Evolutionary conservation across 768 basidiomycete genomes (phyloP).

Genomic region (Lepiota brunneoincarnata): DNA sequence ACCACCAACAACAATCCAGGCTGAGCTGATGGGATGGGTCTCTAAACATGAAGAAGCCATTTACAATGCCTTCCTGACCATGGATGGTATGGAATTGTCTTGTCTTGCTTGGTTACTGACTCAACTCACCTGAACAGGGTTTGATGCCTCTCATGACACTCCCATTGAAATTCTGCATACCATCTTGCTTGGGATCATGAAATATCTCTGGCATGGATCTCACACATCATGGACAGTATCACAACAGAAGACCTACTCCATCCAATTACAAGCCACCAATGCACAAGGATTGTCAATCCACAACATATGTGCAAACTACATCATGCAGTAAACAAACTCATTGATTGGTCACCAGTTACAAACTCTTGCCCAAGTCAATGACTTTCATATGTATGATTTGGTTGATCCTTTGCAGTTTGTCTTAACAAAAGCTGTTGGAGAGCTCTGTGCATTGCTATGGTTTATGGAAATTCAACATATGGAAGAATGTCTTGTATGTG

Average conservation of each 20-base stretch:
- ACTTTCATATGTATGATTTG: slow-evolving; percentile 9
- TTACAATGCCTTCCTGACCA: slow-evolving; percentile 29
- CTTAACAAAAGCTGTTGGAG: slow-evolving; percentile 29
- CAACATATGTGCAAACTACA: slow-evolving; percentile 35
- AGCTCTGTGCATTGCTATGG: slow-evolving; percentile 38
- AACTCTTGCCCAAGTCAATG: slow-evolving; percentile 5
- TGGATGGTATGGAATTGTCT: slow-evolving; percentile 20
- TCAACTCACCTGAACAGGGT: slow-evolving; percentile 16
- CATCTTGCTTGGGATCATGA: slow-evolving; percentile 37
- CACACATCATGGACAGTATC: slow-evolving; percentile 27
- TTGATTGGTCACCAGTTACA: slow-evolving; percentile 28
- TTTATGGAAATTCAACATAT: slow-evolving; percentile 34
- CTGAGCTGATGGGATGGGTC: slow-evolving; percentile 27
- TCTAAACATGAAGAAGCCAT: slow-evolving; percentile 18
- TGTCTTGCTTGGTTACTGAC: not conserved
- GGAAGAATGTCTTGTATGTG: slow-evolving; percentile 26
- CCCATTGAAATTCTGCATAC: slow-evolving; percentile 45
- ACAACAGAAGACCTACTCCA: slow-evolving; percentile 23
- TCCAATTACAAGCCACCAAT: slow-evolving; percentile 30
- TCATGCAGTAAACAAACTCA: slow-evolving; percentile 40
- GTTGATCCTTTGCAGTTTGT: slow-evolving; percentile 16
- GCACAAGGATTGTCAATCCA: slow-evolving; percentile 27
- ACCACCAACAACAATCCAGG: slow-evolving; percentile 18
- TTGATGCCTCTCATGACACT: slow-evolving; percentile 29
- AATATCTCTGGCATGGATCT: slow-evolving; percentile 38